Evolutionary conservation across 2,329 filamentous ascomycete genomes (phyloP).

Genomic region (Pseudocercospora pini-densiflorae): DNA sequence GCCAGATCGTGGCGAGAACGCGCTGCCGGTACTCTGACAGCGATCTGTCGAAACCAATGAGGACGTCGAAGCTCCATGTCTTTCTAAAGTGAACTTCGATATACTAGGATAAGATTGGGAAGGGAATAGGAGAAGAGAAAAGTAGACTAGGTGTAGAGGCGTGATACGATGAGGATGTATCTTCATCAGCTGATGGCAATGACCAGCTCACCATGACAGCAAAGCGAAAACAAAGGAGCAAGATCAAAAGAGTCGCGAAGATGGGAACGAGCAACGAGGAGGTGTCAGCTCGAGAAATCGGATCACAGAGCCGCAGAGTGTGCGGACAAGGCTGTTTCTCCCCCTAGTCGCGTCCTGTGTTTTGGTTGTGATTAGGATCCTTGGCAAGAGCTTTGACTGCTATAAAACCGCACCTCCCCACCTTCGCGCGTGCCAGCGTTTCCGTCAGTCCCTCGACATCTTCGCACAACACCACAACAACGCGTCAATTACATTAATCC

Average conservation of each 20-base stretch:
- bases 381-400: slow-evolving; percentile 10
- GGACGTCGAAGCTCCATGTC: not conserved
- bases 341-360: slow-evolving; percentile 5
- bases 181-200: not conserved
- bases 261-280: not conserved
- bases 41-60: not conserved
- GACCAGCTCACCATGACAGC: not conserved
- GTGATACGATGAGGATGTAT: not conserved
- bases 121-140: not conserved
- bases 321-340: slow-evolving; percentile 2
- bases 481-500: slow-evolving; percentile 18
- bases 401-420: slow-evolving; percentile 13
- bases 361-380: slow-evolving; percentile 14
- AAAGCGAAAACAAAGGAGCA: not conserved
- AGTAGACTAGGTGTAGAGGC: not conserved
- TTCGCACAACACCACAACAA: slow-evolving; percentile 14
- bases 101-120: not conserved
- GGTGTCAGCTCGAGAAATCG: not conserved
- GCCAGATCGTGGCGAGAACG: not conserved
- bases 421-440: slow-evolving; percentile 13
- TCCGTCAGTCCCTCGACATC: slow-evolving; percentile 7
- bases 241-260: not conserved
- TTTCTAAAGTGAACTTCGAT: not conserved
- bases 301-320: slow-evolving; percentile 9
- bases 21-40: not conserved